Conservation (phyloP, 345 rosid genomes). For the Acer campestre region DNA sequence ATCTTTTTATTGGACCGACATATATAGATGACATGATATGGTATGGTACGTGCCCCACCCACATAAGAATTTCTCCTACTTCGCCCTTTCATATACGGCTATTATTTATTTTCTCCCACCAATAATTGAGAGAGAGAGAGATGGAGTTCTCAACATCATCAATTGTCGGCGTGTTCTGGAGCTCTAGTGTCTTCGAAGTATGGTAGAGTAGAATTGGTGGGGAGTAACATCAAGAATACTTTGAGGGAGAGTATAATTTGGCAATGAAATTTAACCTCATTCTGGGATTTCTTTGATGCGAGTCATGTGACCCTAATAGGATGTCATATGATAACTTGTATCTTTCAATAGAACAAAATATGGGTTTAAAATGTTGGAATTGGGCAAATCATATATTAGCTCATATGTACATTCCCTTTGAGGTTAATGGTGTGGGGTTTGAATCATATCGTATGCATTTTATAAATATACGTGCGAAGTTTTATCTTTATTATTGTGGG, state of each 20-base stretch:
- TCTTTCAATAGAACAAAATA: background rate
- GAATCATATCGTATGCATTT: too few species aligned
- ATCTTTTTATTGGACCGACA: too few species aligned
- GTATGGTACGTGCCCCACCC: background rate
- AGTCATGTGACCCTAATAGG: background rate
- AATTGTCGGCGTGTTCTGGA: constrained; percentile 31
- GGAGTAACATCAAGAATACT: constrained; percentile 26
- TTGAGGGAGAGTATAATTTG: background rate
- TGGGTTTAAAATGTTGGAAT: too few species aligned
- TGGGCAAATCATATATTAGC: too few species aligned
- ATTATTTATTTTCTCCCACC: constrained; percentile 13
- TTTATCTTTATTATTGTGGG: too few species aligned
- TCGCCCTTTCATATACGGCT: background rate
- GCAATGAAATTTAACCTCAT: background rate
- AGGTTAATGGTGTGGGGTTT: too few species aligned
- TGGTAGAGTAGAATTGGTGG: constrained; percentile 29
- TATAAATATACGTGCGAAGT: too few species aligned
- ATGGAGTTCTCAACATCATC: constrained; percentile 24
- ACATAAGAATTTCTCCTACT: too few species aligned
- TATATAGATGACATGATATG: too few species aligned
- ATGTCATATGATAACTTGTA: background rate
- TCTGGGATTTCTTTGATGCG: background rate
- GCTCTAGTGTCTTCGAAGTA: constrained; percentile 36
- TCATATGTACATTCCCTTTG: too few species aligned
- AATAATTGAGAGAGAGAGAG: constrained; percentile 32